phyloP scores from a whole-genome alignment of 1,284 basidiomycete genomes.

The Ustilago xerochloae region DNA sequence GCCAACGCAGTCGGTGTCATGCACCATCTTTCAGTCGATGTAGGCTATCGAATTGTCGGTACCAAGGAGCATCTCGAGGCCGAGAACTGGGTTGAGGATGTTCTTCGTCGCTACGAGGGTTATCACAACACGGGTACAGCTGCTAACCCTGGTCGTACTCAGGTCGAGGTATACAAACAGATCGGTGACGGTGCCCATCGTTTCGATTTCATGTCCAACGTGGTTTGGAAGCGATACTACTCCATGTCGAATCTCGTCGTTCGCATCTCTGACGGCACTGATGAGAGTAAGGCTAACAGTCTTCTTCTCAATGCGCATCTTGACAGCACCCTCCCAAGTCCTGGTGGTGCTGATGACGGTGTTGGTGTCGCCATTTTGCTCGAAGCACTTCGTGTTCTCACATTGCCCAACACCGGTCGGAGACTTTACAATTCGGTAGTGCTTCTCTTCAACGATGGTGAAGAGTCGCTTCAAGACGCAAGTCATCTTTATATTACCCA shows the following conservation, averaged over 20 bases:
- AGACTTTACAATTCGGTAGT: conserved; percentile 83
- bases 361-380: conserved; percentile 90
- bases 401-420: conserved; percentile 79
- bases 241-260: conserved; percentile 87
- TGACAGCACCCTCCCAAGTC: conserved; percentile 75
- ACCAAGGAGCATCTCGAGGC: conserved; percentile 87
- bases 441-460: conserved; percentile 94
- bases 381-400: conserved; percentile 75
- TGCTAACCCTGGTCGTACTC: conserved; percentile 36
- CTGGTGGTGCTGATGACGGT: conserved; percentile 74
- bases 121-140: conserved; percentile 54
- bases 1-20: conserved; percentile 61
- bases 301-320: conserved; percentile 87
- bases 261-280: conserved; percentile 84
- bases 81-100: conserved; percentile 82
- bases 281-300: conserved; percentile 71
- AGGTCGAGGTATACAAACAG: conserved; percentile 67
- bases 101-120: conserved; percentile 73
- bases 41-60: conserved; percentile 92
- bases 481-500: conserved; percentile 75
- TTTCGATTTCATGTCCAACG: conserved; percentile 69
- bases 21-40: conserved; percentile 74
- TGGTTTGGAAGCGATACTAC: conserved; percentile 90
- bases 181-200: conserved; percentile 65
- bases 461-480: conserved; percentile 87